Evolutionary conservation across 129 eudicot genomes (phyloP).

Genomic region (Chrysanthemum lavandulifolium): DNA sequence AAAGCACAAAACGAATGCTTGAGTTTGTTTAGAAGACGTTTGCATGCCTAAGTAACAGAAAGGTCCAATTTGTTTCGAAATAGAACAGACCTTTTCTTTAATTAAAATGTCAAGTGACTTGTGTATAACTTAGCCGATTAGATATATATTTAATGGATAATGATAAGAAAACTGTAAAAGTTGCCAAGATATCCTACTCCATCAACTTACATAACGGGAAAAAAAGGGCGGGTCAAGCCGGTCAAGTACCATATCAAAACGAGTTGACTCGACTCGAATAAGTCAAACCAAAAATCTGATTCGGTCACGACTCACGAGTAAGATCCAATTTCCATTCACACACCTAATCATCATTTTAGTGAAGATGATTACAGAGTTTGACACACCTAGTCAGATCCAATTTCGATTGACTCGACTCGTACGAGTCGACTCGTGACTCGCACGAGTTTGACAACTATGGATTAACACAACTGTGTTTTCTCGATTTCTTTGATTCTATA

Average conservation of each 20-base stretch:
- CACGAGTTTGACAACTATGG: not conserved
- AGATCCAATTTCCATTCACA: too few relatives aligned
- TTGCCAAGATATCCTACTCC: not conserved
- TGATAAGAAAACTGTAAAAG: not conserved
- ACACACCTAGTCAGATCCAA: too few relatives aligned
- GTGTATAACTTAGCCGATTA: not conserved
- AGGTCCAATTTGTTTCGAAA: not conserved
- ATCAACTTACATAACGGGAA: not conserved
- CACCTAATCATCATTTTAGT: too few relatives aligned
- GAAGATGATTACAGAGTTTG: too few relatives aligned
- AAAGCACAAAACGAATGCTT: not conserved
- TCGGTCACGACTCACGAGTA: not conserved
- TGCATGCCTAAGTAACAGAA: not conserved
- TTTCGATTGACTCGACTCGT: too few relatives aligned
- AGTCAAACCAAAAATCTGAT: not conserved
- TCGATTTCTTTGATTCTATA: not conserved
- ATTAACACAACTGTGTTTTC: not conserved
- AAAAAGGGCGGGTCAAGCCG: not conserved
- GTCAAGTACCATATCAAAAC: not conserved
- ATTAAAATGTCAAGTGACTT: not conserved
- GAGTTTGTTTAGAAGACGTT: not conserved
- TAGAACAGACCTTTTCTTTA: not conserved
- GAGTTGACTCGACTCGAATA: not conserved
- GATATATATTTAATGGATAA: not conserved
- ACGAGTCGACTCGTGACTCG: too few relatives aligned